A percentile compares a stretch with the other conserved stretches of the same genome.
These are phyloP conservation scores for Porodaedalea pini DNA, from an alignment of 1,284 basidiomycete species.

Conservation along the genomic window DNA sequence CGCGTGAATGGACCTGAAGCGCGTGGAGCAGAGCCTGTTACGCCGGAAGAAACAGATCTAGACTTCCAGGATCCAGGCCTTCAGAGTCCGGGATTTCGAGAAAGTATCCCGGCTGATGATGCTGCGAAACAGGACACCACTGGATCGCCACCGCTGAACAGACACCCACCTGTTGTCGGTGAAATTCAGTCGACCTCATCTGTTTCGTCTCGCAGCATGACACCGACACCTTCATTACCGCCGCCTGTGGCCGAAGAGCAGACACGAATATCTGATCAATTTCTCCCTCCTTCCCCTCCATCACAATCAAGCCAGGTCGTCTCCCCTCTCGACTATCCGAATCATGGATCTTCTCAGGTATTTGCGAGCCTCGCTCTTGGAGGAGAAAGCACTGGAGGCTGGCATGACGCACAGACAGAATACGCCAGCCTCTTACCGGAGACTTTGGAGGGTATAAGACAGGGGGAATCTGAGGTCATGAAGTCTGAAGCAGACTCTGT, in stretches of 20 bases:
- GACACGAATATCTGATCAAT: background rate
- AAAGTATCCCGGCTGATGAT: slow-evolving; percentile 16
- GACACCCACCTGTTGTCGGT: background rate
- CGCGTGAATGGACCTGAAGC: background rate
- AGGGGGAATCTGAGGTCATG: background rate
- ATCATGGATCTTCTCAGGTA: slow-evolving; percentile 39
- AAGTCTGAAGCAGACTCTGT: background rate
- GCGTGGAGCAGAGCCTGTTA: background rate
- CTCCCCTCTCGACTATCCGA: slow-evolving; percentile 51
- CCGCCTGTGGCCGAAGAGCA: background rate
- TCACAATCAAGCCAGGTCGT: slow-evolving; percentile 36
- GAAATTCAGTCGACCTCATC: background rate
- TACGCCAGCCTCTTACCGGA: background rate
- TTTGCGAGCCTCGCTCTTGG: slow-evolving; percentile 60
- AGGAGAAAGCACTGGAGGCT: slow-evolving; percentile 55
- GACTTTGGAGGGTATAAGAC: background rate
- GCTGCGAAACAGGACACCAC: background rate
- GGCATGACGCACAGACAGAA: slow-evolving; percentile 37
- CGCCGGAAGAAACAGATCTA: background rate
- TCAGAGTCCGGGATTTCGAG: slow-evolving; percentile 16
- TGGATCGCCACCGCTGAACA: background rate
- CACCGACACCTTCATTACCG: background rate
- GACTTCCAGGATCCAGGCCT: background rate
- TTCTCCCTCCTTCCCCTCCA: slow-evolving; percentile 20
- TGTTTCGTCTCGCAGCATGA: background rate